phyloP scores from a whole-genome alignment of 495 filamentous ascomycete species.

The Tuber calosporum region DNA sequence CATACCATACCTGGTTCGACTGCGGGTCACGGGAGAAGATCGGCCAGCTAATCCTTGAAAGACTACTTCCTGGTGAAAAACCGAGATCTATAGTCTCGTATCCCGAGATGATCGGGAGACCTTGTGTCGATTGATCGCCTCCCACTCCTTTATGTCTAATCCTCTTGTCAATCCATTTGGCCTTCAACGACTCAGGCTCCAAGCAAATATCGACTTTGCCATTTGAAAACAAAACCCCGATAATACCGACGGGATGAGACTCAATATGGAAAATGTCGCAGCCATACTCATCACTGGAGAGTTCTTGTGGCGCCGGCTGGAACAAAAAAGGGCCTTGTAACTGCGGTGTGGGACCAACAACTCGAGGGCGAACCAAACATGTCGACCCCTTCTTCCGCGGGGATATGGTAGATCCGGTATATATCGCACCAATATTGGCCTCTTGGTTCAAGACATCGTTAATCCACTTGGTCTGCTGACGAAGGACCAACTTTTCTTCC shows the following conservation, averaged over 20 bases:
- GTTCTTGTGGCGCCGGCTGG: constrained; percentile 36
- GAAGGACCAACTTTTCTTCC: constrained; percentile 24
- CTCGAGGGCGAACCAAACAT: constrained; percentile 26
- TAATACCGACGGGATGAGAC: constrained; percentile 27
- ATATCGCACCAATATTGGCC: constrained; percentile 10
- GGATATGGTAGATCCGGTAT: constrained; percentile 9
- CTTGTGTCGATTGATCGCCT: constrained; percentile 1
- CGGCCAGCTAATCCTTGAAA: constrained; percentile 32
- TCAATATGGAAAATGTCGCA: constrained; percentile 42
- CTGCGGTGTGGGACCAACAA: constrained; percentile 24
- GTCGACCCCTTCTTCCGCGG: constrained; percentile 29
- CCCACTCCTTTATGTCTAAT: constrained; percentile 5
- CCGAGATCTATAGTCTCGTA: constrained; percentile 38
- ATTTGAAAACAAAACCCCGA: constrained; percentile 37
- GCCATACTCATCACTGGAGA: constrained; percentile 28
- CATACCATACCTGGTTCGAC: constrained; percentile 32
- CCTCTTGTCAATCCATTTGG: constrained; percentile 37
- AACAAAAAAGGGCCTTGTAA: constrained; percentile 41
- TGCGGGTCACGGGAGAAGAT: constrained; percentile 34
- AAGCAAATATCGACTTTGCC: constrained; percentile 40
- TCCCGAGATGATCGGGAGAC: constrained; percentile 34
- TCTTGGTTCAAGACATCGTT: constrained; percentile 39
- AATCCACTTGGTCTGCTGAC: constrained; percentile 42
- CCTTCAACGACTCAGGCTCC: constrained; percentile 31
- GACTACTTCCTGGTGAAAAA: constrained; percentile 7